phyloP scores from a whole-genome alignment of 2,329 filamentous ascomycete species.

The Beauveria pseudobassiana region DNA sequence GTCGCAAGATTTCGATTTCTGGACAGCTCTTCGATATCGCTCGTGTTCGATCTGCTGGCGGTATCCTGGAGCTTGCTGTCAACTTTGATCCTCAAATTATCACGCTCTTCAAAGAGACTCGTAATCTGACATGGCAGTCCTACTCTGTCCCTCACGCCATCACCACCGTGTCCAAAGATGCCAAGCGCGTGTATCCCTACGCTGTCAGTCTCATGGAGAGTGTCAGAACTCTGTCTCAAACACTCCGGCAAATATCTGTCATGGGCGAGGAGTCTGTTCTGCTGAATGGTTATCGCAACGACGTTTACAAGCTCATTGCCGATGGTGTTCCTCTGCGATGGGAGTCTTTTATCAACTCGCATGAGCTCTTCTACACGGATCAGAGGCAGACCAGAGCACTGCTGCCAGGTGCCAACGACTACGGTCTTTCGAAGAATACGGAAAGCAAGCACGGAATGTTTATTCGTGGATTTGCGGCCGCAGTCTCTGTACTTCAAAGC shows the following conservation, averaged over 20 bases:
- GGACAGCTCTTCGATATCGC: conserved; percentile 87
- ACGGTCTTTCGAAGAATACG: conserved; percentile 43
- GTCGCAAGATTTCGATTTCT: conserved; percentile 83
- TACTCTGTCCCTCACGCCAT: conserved; percentile 92
- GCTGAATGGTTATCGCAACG: conserved; percentile 84
- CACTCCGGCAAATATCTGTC: conserved; percentile 70
- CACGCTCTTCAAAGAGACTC: conserved; percentile 95
- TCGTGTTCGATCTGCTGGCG: conserved; percentile 83
- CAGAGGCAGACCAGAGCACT: conserved; percentile 38
- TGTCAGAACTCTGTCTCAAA: conserved; percentile 87
- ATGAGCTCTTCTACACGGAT: conserved; percentile 68
- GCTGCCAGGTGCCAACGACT: conserved; percentile 30
- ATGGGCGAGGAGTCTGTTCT: conserved; percentile 86
- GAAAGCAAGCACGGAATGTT: conserved; percentile 97
- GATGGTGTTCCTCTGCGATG: conserved; percentile 89
- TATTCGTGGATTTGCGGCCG: conserved; percentile 83
- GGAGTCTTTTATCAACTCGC: conserved; percentile 97
- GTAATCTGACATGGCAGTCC: conserved; percentile 91
- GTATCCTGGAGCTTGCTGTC: conserved; percentile 78
- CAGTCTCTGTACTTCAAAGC: conserved; percentile 78
- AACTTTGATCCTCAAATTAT: conserved; percentile 98
- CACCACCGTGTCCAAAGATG: conserved; percentile 93
- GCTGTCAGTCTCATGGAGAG: conserved; percentile 98
- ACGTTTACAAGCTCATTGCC: conserved; percentile 72
- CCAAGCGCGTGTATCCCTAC: conserved; percentile 96